These are phyloP conservation scores for Nothomitra cinnamomea DNA, from an alignment of 2,329 filamentous ascomycete genomes.

Conservation along the genomic window DNA sequence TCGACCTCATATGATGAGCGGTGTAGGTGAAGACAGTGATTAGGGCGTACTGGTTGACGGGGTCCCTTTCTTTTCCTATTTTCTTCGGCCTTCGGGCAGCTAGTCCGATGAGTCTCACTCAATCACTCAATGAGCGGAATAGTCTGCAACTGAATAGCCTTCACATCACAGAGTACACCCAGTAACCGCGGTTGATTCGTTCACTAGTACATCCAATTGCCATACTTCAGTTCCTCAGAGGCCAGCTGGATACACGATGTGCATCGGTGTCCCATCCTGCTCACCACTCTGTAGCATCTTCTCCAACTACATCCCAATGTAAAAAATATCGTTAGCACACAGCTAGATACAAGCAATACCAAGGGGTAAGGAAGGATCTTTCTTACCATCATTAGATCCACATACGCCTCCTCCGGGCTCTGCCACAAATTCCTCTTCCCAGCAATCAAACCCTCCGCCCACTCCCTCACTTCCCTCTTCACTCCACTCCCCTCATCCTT, in stretches of 20 bases:
- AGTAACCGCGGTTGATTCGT: not conserved
- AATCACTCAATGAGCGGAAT: no score
- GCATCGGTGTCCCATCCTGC: not conserved
- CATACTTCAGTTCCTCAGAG: not conserved
- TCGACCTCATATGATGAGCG: no score
- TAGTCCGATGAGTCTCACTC: no score
- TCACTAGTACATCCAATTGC: not conserved
- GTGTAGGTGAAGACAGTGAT: no score
- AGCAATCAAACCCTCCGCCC: conserved; percentile 29
- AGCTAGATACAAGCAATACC: not conserved
- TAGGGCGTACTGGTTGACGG: no score
- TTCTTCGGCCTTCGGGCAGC: no score
- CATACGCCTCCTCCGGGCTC: conserved; percentile 33
- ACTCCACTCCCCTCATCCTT: conserved; percentile 33
- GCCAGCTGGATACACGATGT: not conserved
- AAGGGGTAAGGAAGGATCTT: conserved; percentile 4
- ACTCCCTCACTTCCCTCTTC: conserved; percentile 33
- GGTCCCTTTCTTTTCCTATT: no score
- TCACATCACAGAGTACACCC: no score
- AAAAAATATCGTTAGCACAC: not conserved
- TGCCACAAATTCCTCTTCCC: conserved; percentile 27
- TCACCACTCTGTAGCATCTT: conserved; percentile 5
- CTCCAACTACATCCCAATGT: conserved; percentile 1
- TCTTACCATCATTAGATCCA: conserved; percentile 32
- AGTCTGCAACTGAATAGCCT: no score